These are phyloP conservation scores for Phytophthora capsici DNA, from an alignment of 352 stramenopile species.

Conservation along the genomic window DNA sequence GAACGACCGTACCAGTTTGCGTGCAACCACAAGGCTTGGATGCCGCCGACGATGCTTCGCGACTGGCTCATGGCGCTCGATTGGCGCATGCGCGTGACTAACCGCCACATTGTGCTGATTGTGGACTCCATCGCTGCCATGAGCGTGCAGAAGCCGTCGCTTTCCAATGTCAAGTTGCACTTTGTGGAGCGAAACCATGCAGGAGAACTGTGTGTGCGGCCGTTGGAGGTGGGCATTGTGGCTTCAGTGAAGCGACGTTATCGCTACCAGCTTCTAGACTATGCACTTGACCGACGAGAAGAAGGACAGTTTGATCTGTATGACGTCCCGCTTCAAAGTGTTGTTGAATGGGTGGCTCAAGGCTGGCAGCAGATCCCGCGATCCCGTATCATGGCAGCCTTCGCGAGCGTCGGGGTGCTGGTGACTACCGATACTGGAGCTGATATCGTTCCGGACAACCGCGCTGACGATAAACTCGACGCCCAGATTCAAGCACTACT, in stretches of 20 bases:
- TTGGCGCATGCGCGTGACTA: constrained; percentile 78
- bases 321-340: constrained; percentile 51
- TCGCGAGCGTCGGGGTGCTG: constrained; percentile 47
- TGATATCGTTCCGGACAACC: constrained; percentile 34
- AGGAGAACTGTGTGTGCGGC: constrained; percentile 46
- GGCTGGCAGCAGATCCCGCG: constrained; percentile 66
- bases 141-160: constrained; percentile 59
- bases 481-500: constrained; percentile 60
- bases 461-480: constrained; percentile 57
- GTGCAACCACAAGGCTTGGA: constrained; percentile 74
- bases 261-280: constrained; percentile 53
- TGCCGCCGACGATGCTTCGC: constrained; percentile 76
- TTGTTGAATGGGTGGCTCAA: constrained; percentile 64
- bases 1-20: constrained; percentile 62
- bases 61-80: constrained; percentile 82
- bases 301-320: constrained; percentile 46
- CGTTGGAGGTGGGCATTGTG: constrained; percentile 53
- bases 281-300: constrained; percentile 51
- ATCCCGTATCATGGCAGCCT: constrained; percentile 55
- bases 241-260: constrained; percentile 66
- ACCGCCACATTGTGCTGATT: constrained; percentile 74
- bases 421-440: constrained; percentile 20
- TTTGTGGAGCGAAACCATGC: constrained; percentile 47
- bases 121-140: constrained; percentile 64
- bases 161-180: constrained; percentile 74